Evolutionary conservation across 768 basidiomycete genomes (phyloP).

Genomic region (Leccinum rimulosum): DNA sequence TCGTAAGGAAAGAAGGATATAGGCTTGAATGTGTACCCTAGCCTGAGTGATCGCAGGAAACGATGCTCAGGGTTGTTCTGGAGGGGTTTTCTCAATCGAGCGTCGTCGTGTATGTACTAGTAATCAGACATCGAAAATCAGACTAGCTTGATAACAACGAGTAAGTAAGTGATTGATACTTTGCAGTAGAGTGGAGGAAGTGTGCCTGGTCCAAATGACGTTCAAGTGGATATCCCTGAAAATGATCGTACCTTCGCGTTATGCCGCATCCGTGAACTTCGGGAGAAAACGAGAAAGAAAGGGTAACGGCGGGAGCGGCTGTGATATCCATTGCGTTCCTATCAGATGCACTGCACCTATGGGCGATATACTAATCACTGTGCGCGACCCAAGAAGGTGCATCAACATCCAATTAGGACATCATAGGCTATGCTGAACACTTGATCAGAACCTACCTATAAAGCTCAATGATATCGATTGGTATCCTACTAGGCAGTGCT

Average conservation of each 20-base stretch:
- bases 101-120: too few relatives aligned
- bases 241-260: background rate
- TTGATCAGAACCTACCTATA: too few relatives aligned
- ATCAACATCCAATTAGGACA: too few relatives aligned
- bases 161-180: background rate
- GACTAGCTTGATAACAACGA: background rate
- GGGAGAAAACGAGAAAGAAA: background rate
- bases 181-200: too few relatives aligned
- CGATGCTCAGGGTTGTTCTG: background rate
- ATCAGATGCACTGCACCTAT: background rate
- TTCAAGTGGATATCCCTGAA: too few relatives aligned
- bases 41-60: background rate
- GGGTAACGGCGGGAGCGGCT: background rate
- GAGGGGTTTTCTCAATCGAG: background rate
- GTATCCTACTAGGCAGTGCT: too few relatives aligned
- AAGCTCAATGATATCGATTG: too few relatives aligned
- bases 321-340: background rate
- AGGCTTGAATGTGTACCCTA: background rate
- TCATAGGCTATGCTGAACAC: too few relatives aligned
- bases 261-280: too few relatives aligned
- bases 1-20: background rate
- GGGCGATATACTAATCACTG: background rate
- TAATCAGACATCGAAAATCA: background rate
- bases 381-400: too few relatives aligned
- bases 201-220: background rate